Evolutionary conservation across 495 filamentous ascomycete species (phyloP), one percentile per base, ranked within the genome.

Genomic region (Geopyxis carbonaria): DNA sequence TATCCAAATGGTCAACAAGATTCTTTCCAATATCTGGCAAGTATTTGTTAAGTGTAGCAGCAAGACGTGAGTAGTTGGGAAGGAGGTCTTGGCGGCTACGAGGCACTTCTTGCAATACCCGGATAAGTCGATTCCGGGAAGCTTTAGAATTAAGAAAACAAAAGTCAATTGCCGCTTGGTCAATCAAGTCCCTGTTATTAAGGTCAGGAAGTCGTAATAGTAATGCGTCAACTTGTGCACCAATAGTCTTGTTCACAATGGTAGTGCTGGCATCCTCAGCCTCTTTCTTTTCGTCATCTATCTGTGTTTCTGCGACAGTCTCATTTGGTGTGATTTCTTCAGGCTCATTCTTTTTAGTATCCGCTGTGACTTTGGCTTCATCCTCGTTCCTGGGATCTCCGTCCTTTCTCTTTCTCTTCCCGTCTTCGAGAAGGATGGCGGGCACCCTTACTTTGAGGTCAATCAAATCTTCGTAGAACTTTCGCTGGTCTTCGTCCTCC

Each of bases 71-170:
- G 63, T 92, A 95, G 36, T 78, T 65, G 0, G 89, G 87, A 15
- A 99, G 60, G n/a, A 99, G 68, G 59, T 99, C 89, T 22, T 78
- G 72, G 15, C 89, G 81, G 28, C 85, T 85, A 57, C 89, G 93
- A 11, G 89, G 91, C 24, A 94, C 75, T 46, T 99, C 89, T 35
- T 91, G 84, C 13, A 95, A 65, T 20, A 83, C 80, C 59, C 94
- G 94, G 59, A 93, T 69, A 7, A 99, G 70, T 22, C 89, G 68
- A 58, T 99, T 95, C 25, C 89, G 71, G 2, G 91, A 95, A 7
- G 89, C 89, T 57, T 99, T 99, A 0, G 91, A 95, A 56, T 99
- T 99, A 45, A 99, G 66, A 47, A 93, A 94, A 59, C 89, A 95
- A 51, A 99, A 99, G 53, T 94, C 87, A 35, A 93, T 73, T 9